Percentiles rank a stretch among this genome's conserved stretches.
phyloP scores from a whole-genome alignment of 306 rosid genomes.

The Rosa rugosa region DNA sequence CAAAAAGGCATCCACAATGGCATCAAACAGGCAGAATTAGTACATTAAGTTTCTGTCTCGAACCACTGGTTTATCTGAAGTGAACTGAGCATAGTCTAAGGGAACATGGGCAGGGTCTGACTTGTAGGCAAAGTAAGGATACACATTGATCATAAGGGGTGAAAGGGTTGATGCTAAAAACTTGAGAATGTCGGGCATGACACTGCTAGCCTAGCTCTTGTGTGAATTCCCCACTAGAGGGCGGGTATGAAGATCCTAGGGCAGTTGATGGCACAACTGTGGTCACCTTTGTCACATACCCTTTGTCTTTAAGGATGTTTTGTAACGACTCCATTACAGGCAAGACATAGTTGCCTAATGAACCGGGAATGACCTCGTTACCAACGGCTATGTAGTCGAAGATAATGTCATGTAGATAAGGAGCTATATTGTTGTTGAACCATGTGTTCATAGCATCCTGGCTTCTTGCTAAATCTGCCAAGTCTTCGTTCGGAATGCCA shows the following conservation, averaged over 20 bases:
- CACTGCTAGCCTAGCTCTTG: not conserved
- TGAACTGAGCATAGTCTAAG: conserved; percentile 8
- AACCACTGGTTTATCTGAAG: not conserved
- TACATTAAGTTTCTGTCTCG: not conserved
- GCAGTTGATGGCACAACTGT: not conserved
- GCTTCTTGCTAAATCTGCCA: conserved; percentile 10
- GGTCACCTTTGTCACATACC: conserved; percentile 12
- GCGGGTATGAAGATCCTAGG: conserved; percentile 15
- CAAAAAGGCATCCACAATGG: conserved; percentile 34
- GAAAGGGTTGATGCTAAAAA: conserved; percentile 9
- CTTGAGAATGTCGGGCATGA: not conserved
- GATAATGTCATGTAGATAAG: not conserved
- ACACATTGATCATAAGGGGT: conserved; percentile 28
- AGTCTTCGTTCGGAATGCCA: not conserved
- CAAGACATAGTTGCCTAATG: not conserved
- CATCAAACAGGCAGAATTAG: conserved; percentile 36
- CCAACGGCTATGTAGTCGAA: conserved; percentile 21
- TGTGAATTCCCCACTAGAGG: conserved; percentile 12
- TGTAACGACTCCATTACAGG: conserved; percentile 6
- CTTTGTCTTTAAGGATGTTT: not conserved
- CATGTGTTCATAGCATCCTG: conserved; percentile 8
- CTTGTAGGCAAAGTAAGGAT: conserved; percentile 36
- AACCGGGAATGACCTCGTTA: conserved; percentile 19
- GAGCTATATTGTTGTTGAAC: conserved; percentile 10
- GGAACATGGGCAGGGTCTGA: conserved; percentile 16